These are phyloP conservation scores for Cercospora zeae-maydis DNA, from an alignment of 2,329 filamentous ascomycete genomes.

Conservation along the genomic window DNA sequence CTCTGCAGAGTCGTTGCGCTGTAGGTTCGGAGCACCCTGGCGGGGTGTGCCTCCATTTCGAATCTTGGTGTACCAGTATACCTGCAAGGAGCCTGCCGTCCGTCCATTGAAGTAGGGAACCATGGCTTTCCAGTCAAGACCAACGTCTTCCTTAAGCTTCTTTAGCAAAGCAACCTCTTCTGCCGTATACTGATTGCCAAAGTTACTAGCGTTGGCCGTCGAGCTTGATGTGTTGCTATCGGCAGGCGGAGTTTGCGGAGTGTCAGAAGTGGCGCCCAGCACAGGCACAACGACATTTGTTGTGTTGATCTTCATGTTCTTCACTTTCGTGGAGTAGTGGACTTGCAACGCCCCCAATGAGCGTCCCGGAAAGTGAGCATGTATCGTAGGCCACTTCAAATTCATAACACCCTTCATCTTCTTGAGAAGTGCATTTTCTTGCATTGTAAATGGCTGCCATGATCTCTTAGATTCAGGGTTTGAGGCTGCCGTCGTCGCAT, in stretches of 20 bases:
- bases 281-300: neutral
- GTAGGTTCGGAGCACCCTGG: neutral
- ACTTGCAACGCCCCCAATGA: slow-evolving; percentile 29
- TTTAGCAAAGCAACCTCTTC: slow-evolving; percentile 38
- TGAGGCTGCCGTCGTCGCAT: neutral
- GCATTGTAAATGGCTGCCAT: slow-evolving; percentile 22
- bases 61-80: slow-evolving; percentile 27
- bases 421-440: slow-evolving; percentile 38
- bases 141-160: slow-evolving; percentile 42
- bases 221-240: neutral
- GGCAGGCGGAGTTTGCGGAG: neutral
- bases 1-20: slow-evolving; percentile 3
- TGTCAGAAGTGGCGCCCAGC: neutral
- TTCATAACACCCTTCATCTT: slow-evolving; percentile 42
- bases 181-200: slow-evolving; percentile 22
- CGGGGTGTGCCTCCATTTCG: neutral
- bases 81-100: slow-evolving; percentile 28
- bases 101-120: slow-evolving; percentile 36
- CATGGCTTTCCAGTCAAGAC: slow-evolving; percentile 39
- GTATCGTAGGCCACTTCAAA: slow-evolving; percentile 39
- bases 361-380: slow-evolving; percentile 35
- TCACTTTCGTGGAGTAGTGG: slow-evolving; percentile 27
- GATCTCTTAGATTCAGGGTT: neutral
- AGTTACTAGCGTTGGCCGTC: neutral
- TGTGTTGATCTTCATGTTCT: neutral